phyloP scores from a whole-genome alignment of 192 early-diverging fungal species.

The Backusella liffmaniae region DNA sequence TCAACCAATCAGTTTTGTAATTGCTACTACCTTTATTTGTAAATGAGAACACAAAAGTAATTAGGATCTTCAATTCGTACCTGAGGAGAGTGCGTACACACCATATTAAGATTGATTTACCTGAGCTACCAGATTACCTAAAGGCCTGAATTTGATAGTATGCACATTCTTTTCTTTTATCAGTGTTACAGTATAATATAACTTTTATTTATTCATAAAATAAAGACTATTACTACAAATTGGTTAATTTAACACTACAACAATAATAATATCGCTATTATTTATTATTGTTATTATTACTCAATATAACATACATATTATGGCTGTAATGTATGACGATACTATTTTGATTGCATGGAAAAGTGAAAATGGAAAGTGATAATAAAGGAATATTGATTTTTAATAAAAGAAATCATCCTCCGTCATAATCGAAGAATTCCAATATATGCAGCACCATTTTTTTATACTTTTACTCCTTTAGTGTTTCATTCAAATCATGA shows the following conservation, averaged over 20 bases:
- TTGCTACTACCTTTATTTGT: background rate
- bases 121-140: background rate
- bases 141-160: background rate
- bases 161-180: background rate
- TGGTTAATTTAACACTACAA: background rate
- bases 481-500: background rate
- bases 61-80: constrained; percentile 8
- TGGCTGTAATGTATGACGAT: background rate
- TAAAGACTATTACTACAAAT: background rate
- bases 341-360: background rate
- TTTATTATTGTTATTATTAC: background rate
- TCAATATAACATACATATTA: too few species aligned
- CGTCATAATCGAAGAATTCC: background rate
- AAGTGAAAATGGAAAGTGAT: background rate
- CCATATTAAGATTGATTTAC: constrained; percentile 6
- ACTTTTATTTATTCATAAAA: background rate
- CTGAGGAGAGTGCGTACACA: background rate
- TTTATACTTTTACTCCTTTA: background rate
- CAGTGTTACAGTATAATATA: constrained; percentile 2
- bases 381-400: background rate
- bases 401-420: background rate
- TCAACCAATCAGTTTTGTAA: background rate
- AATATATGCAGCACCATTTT: background rate
- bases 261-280: background rate
- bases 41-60: background rate